phyloP scores from a whole-genome alignment of 192 early-diverging fungal genomes.

The Coemansia sp. region DNA sequence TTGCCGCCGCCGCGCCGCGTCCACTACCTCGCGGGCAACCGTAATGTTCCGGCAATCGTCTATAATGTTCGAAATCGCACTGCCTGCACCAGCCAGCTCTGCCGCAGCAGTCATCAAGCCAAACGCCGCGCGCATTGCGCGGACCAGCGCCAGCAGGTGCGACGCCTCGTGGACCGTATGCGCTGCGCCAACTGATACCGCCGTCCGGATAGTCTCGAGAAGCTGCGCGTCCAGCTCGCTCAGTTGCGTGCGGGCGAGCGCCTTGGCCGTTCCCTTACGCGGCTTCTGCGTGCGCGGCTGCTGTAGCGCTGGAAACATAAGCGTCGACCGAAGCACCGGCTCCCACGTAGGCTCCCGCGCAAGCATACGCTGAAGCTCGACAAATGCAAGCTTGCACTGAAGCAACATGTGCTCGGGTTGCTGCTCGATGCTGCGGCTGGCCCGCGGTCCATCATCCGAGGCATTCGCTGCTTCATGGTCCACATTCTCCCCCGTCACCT shows the following conservation, averaged over 20 bases:
- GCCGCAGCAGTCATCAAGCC: too few relatives aligned
- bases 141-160: conserved; percentile 28
- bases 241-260: conserved; percentile 14
- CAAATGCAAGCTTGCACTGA: conserved; percentile 26
- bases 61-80: conserved; percentile 18
- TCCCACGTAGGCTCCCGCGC: conserved; percentile 5
- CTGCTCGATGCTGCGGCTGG: conserved; percentile 36
- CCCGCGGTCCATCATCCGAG: too few relatives aligned
- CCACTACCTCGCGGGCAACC: conserved; percentile 36
- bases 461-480: too few relatives aligned
- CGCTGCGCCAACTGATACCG: conserved; percentile 32
- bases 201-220: conserved; percentile 4
- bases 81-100: too few relatives aligned
- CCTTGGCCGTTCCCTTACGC: conserved; percentile 29
- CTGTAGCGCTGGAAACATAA: conserved; percentile 28
- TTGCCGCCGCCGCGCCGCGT: conserved; percentile 14
- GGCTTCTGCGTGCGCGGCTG: conserved; percentile 17
- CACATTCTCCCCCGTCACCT: background rate
- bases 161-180: conserved; percentile 33
- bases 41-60: conserved; percentile 40
- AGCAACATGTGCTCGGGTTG: conserved; percentile 25
- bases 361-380: conserved; percentile 19
- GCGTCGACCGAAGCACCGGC: conserved; percentile 20
- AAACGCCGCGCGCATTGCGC: conserved; percentile 14
- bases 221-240: conserved; percentile 26